Conservation (phyloP, 2,329 filamentous ascomycete genomes). For the Aplosporella prunicola region DNA sequence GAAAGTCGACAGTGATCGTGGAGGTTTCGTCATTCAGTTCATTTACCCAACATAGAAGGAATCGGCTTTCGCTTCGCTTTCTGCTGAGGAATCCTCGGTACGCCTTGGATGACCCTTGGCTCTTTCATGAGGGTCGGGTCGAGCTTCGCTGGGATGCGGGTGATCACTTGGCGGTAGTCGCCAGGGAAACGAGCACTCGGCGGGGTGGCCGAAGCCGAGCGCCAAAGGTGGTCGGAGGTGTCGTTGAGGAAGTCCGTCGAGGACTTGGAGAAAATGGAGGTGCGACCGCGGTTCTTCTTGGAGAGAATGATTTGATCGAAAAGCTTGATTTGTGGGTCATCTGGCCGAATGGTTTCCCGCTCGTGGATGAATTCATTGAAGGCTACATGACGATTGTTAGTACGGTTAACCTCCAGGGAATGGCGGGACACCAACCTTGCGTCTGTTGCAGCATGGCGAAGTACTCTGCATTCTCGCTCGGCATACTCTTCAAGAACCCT, state of each 20-base stretch:
- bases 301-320: conserved; percentile 80
- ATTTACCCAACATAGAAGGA: conserved; percentile 29
- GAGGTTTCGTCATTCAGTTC: no score
- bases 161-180: conserved; percentile 44
- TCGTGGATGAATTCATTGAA: conserved; percentile 84
- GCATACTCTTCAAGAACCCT: conserved; percentile 54
- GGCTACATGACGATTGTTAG: conserved; percentile 27
- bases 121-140: conserved; percentile 86
- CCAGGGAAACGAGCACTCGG: conserved; percentile 45
- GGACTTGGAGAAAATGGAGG: conserved; percentile 54
- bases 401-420: background rate
- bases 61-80: conserved; percentile 42
- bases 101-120: conserved; percentile 78
- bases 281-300: conserved; percentile 60
- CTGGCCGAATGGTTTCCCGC: conserved; percentile 55
- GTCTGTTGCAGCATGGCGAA: conserved; percentile 55
- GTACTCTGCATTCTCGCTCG: conserved; percentile 55
- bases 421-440: conserved; percentile 37
- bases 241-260: conserved; percentile 59
- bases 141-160: conserved; percentile 62
- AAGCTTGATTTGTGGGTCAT: conserved; percentile 59
- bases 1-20: no score
- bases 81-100: conserved; percentile 52
- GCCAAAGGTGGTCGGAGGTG: conserved; percentile 70
- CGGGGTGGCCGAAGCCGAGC: conserved; percentile 51